Base-by-base conservation (phyloP, 371 early-diverging fungal genomes). In the Rhizopus sp. region DNA sequence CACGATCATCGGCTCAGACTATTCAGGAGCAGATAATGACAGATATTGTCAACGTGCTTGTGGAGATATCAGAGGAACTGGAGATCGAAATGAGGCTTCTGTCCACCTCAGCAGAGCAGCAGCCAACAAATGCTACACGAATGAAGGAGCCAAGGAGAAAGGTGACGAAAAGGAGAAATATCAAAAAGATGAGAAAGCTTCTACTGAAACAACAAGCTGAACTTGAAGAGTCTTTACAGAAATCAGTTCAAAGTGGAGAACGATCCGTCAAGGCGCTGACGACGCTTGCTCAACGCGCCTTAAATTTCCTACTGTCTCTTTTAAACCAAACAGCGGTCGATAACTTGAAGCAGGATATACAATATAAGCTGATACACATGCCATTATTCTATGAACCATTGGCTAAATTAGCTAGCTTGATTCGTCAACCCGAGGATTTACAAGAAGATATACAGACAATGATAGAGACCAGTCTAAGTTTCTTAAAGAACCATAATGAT, bases 351-450 rank as follows among this genome's bases (percentile, higher is more conserved):
- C 56, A 56, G 46, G 34, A 61, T 29, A 53, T 57, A 50, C 66
- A 67, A 13, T 33, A 53, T 17, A 37, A 53, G 31, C 31, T 73
- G 17, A 35, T 53, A 1, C 47, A 34, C 3, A 63, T 45, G 6
- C 61, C 63, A 5, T 35, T 70, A 9, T 61, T 64, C 4, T 73
- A 70, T 50, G 65, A 67, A 7, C 51, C 73, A 3, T 47, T 73
- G 8, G 54, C 50, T 5, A 64, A 60, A 30, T 29, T 73, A 12
- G 40, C 33, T 7, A 55, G 56, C 16, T 38, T 68, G 3, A 56
- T 56, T 2, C 35, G 48, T 15, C 50, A 55, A n/a, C 51, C 53
- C 3, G 60, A 63, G 40, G 63, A 59, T 10, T 40, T 68, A 16
- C 57, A 56, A 29, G 59, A 68, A 40, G 68, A 68, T 54, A 59